Conservation (phyloP, 139 green algal genomes). For the Auxenochlorella pyrenoidosa region DNA sequence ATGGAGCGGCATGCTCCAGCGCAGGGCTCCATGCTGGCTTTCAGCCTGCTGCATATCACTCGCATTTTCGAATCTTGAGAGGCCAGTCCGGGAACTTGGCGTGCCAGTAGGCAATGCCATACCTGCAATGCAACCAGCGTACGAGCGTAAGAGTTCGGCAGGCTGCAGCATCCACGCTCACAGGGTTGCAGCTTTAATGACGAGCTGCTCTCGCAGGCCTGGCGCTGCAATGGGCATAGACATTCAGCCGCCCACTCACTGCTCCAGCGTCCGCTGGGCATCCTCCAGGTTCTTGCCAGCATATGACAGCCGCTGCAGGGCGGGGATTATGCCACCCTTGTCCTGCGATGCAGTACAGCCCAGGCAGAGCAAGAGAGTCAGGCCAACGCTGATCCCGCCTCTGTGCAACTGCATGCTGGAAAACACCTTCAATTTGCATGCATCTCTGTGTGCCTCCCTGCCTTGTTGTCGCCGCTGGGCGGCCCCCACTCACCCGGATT, state of each 20-base stretch:
- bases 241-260: conserved; percentile 53
- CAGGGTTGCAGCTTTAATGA: too few relatives aligned
- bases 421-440: too few relatives aligned
- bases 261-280: conserved; percentile 88
- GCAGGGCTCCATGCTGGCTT: too few relatives aligned
- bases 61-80: conserved; percentile 74
- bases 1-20: too few relatives aligned
- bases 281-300: conserved; percentile 89
- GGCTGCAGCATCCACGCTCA: neutral
- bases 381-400: neutral
- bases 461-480: neutral
- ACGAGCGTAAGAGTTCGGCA: neutral
- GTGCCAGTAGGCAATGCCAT: conserved; percentile 90
- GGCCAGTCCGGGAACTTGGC: conserved; percentile 90
- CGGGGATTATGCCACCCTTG: conserved; percentile 82
- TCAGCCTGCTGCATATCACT: neutral
- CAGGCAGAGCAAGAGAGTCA: neutral
- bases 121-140: conserved; percentile 50
- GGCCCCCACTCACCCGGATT: conserved; percentile 74
- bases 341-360: conserved; percentile 52
- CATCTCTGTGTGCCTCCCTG: too few relatives aligned
- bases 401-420: neutral
- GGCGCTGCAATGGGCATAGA: neutral
- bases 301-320: conserved; percentile 80
- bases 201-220: too few relatives aligned